phyloP scores from a whole-genome alignment of 2,329 filamentous ascomycete genomes.

The Camptophora hylomeconis region DNA sequence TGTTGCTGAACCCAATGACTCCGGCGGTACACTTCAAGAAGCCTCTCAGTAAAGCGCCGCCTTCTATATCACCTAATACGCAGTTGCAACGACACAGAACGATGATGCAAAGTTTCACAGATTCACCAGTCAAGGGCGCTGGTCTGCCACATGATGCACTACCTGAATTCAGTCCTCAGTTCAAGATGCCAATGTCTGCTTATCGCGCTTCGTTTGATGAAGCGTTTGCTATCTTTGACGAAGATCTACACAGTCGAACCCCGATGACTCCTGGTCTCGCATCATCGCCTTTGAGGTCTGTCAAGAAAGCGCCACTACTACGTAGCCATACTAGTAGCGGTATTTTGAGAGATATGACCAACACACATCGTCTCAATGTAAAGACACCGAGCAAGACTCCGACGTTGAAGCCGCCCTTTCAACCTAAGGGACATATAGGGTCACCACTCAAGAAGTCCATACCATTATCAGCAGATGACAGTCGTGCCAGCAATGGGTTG shows the following conservation, averaged over 20 bases:
- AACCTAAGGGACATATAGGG: conserved; percentile 8
- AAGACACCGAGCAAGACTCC: conserved; percentile 24
- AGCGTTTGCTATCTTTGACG: conserved; percentile 44
- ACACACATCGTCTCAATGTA: conserved; percentile 24
- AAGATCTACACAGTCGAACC: conserved; percentile 23
- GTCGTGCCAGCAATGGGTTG: no score
- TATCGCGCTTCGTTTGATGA: conserved; percentile 29
- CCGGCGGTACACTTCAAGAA: conserved; percentile 55
- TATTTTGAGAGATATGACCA: conserved; percentile 34
- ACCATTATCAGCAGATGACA: conserved; percentile 12
- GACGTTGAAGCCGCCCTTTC: conserved; percentile 17
- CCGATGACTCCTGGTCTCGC: conserved; percentile 28
- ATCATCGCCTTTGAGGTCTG: conserved; percentile 41
- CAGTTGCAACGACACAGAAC: conserved; percentile 81
- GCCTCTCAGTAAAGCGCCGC: conserved; percentile 47
- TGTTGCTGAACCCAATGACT: conserved; percentile 10
- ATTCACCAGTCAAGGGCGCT: conserved; percentile 51
- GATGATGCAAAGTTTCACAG: conserved; percentile 66
- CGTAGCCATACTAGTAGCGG: conserved; percentile 36
- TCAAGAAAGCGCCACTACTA: conserved; percentile 35
- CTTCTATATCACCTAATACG: conserved; percentile 84
- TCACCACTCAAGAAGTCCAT: conserved; percentile 11
- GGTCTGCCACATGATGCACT: conserved; percentile 27
- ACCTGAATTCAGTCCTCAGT: conserved; percentile 33
- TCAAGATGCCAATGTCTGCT: conserved; percentile 35